A percentile compares a stretch with the other conserved stretches of the same genome.
phyloP scores from a whole-genome alignment of 768 basidiomycete genomes.

The Gyrodon lividus region DNA sequence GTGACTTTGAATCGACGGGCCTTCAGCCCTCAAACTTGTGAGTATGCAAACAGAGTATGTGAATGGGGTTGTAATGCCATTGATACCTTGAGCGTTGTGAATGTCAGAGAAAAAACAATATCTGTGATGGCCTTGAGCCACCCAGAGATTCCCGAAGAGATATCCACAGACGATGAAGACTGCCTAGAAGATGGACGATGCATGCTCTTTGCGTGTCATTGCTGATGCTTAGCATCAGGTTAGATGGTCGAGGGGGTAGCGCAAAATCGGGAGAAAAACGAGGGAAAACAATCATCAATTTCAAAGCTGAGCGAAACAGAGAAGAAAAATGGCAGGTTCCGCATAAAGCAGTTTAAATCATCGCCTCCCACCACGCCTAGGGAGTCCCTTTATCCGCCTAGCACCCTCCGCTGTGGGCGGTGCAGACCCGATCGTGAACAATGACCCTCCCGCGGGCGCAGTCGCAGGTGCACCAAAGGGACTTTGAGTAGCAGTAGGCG shows the following conservation, averaged over 20 bases:
- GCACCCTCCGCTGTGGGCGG: constrained; percentile 39
- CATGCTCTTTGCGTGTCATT: constrained; percentile 5
- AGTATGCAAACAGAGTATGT: constrained; percentile 26
- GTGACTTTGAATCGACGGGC: constrained; percentile 29
- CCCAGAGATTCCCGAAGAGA: constrained; percentile 14
- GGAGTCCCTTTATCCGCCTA: constrained; percentile 56
- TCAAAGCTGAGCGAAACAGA: constrained; percentile 8
- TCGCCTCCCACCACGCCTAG: constrained; percentile 39
- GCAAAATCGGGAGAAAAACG: constrained; percentile 10
- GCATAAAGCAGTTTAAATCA: constrained; percentile 14
- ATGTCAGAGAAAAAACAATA: background rate
- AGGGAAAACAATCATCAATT: constrained; percentile 10
- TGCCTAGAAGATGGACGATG: constrained; percentile 9
- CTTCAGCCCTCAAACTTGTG: constrained; percentile 32
- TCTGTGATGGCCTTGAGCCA: constrained; percentile 32
- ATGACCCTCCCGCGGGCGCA: constrained; percentile 26
- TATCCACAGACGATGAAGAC: constrained; percentile 9
- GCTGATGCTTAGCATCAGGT: constrained; percentile 28
- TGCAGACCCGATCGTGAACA: constrained; percentile 64
- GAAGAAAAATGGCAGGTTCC: constrained; percentile 3
- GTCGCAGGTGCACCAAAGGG: constrained; percentile 46
- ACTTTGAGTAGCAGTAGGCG: constrained; percentile 38
- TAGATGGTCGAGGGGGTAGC: constrained; percentile 17
- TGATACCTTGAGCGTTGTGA: constrained; percentile 3
- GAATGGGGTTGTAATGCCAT: constrained; percentile 14